Evolutionary conservation across 2,329 filamentous ascomycete species (phyloP), one percentile per base, ranked within the genome.

Genomic region (Fusarium sublunatum): DNA sequence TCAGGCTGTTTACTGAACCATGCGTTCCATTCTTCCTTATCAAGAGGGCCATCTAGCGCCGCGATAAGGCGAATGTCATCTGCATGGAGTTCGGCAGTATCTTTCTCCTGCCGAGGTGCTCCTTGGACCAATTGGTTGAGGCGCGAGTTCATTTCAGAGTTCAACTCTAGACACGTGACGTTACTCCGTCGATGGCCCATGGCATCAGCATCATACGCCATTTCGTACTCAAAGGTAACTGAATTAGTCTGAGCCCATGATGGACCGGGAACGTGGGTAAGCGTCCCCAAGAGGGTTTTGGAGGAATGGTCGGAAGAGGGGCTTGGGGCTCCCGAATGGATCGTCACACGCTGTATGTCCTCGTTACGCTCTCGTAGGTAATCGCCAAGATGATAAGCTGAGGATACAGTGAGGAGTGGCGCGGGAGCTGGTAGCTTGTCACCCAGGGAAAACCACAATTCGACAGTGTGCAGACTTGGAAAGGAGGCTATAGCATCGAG

Each of bases 401-500:
- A 44, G 9, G 34, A 31, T 3, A 12, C 29, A 11, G 47, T 60
- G 11, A 60, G 52, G 13, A 34, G 7, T 6, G 57, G 57, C 26
- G 28, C 11, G 2, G 43, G 34, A 28, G 43, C 39, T 5, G 57
- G 39, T 11, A 43, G 40, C 7, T 9, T 12, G 2, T 3, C 19
- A 7, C 19, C 40, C 9, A 45, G 32, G 2, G 53, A 29, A 25
- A 53, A 57, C 52, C 57, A 61, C 4, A 61, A 31, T 12, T 61
- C 52, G 19, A 61, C 53, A 6, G 34, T 46, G 11, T 40, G 48
- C 6, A 61, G 39, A 11, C 35, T n/a, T 12, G 53, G 48, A 45
- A 61, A 61, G 10, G 47, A 19, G 11, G 47, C 43, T 19, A 61
- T 57, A 19, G 39, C 48, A 11, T 53, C 34, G 0, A 61, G 40